Percentiles rank a stretch among this genome's conserved stretches.
These are phyloP conservation scores for Trichoderma cornu-damae DNA, from an alignment of 2,329 filamentous ascomycete species.

Conservation along the genomic window DNA sequence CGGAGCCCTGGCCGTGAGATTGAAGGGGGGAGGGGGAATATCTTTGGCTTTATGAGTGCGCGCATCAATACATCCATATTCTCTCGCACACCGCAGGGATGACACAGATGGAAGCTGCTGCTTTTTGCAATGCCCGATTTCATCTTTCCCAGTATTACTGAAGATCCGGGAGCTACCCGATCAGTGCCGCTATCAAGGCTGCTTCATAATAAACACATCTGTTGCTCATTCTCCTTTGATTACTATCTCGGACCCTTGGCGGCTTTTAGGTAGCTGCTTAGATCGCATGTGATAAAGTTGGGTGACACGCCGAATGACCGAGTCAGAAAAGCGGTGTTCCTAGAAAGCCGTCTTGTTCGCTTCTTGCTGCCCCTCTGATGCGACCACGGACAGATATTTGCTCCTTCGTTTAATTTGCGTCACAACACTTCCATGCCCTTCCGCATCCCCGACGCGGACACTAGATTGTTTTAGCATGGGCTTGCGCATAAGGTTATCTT, in stretches of 20 bases:
- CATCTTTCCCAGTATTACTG: neutral
- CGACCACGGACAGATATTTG: neutral
- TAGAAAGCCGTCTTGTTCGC: neutral
- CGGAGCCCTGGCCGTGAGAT: neutral
- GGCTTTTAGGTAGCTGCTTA: neutral
- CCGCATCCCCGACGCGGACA: neutral
- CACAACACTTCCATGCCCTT: neutral
- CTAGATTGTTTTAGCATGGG: neutral
- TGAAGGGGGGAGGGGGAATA: neutral
- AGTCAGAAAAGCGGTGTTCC: neutral
- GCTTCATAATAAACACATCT: neutral
- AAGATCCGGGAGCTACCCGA: conserved; percentile 1
- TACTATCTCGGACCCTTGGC: neutral
- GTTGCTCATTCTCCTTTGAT: neutral
- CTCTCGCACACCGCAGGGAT: neutral
- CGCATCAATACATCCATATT: neutral
- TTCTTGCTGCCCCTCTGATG: neutral
- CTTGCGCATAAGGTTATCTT: conserved; percentile 11
- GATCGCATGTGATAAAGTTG: neutral
- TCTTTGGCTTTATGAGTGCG: neutral
- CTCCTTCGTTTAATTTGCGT: neutral
- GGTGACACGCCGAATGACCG: neutral
- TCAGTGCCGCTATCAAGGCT: neutral
- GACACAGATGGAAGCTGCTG: neutral
- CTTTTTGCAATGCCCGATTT: neutral